Conservation (phyloP, 2,329 filamentous ascomycete species). For the Fusarium camptoceras region DNA sequence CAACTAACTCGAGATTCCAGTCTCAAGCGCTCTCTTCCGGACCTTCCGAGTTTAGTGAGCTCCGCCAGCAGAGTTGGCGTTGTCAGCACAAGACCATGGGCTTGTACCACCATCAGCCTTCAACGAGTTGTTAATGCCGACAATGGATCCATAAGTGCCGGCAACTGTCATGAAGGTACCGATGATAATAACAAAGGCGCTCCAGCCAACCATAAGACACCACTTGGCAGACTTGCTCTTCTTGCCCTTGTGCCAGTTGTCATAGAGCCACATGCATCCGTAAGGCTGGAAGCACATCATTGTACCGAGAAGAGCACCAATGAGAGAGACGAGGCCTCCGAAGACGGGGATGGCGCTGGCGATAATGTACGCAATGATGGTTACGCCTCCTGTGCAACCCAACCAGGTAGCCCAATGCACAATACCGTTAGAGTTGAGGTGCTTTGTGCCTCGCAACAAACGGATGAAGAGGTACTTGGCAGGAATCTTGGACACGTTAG, state of each 20-base stretch:
- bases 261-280: constrained; percentile 48
- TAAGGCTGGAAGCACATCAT: constrained; percentile 48
- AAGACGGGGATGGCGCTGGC: constrained; percentile 44
- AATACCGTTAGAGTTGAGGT: constrained; percentile 46
- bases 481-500: constrained; percentile 10
- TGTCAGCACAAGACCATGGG: constrained; percentile 59
- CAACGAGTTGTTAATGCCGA: constrained; percentile 51
- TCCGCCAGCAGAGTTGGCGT: constrained; percentile 50
- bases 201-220: constrained; percentile 28
- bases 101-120: constrained; percentile 50
- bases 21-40: background rate
- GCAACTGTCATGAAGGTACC: constrained; percentile 56
- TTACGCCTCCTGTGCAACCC: constrained; percentile 44
- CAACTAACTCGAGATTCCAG: background rate
- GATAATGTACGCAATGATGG: constrained; percentile 47
- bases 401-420: constrained; percentile 51
- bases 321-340: constrained; percentile 44
- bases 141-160: constrained; percentile 59
- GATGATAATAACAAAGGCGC: constrained; percentile 25
- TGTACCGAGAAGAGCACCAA: constrained; percentile 48
- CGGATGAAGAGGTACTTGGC: constrained; percentile 36
- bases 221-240: constrained; percentile 6
- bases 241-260: constrained; percentile 42
- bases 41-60: constrained; percentile 4
- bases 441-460: constrained; percentile 46